phyloP scores from a whole-genome alignment of 495 filamentous ascomycete species.

The Penicillium paxilli region DNA sequence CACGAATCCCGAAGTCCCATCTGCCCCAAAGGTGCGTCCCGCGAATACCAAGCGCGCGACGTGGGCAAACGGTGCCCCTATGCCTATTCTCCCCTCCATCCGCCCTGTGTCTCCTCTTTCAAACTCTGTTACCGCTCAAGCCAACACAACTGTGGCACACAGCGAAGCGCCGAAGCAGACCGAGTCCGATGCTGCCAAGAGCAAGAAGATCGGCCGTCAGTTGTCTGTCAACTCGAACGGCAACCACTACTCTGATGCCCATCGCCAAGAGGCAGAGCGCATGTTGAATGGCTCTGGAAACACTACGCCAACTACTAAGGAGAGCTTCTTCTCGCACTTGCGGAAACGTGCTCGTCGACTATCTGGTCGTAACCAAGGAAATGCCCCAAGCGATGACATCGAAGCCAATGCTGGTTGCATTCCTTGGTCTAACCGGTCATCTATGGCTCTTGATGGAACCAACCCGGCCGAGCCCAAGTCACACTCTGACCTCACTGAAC shows the following conservation, averaged over 20 bases:
- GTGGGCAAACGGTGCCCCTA: slow-evolving; percentile 90
- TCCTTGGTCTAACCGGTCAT: slow-evolving; percentile 85
- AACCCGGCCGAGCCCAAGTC: slow-evolving; percentile 52
- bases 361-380: slow-evolving; percentile 83
- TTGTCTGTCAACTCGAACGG: slow-evolving; percentile 92
- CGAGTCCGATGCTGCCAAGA: slow-evolving; percentile 52
- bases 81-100: slow-evolving; percentile 97
- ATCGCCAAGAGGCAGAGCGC: slow-evolving; percentile 88
- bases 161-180: slow-evolving; percentile 26
- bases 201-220: slow-evolving; percentile 94
- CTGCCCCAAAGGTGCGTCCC: slow-evolving; percentile 57
- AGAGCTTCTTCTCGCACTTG: slow-evolving; percentile 97
- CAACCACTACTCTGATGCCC: slow-evolving; percentile 84
- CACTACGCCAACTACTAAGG: slow-evolving; percentile 66
- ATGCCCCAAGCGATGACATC: slow-evolving; percentile 76
- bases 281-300: slow-evolving; percentile 80
- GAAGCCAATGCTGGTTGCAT: slow-evolving; percentile 90
- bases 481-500: slow-evolving; percentile 52
- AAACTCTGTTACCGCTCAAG: slow-evolving; percentile 89
- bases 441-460: slow-evolving; percentile 73
- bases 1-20: slow-evolving; percentile 48
- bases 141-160: slow-evolving; percentile 47
- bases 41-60: slow-evolving; percentile 74
- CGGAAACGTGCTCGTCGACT: slow-evolving; percentile 90
- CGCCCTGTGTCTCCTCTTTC: slow-evolving; percentile 91